Percentiles rank a stretch among this genome's conserved stretches.
Evolutionary conservation across 2,329 filamentous ascomycete genomes (phyloP).

Genomic region (Ascochyta pisi): DNA sequence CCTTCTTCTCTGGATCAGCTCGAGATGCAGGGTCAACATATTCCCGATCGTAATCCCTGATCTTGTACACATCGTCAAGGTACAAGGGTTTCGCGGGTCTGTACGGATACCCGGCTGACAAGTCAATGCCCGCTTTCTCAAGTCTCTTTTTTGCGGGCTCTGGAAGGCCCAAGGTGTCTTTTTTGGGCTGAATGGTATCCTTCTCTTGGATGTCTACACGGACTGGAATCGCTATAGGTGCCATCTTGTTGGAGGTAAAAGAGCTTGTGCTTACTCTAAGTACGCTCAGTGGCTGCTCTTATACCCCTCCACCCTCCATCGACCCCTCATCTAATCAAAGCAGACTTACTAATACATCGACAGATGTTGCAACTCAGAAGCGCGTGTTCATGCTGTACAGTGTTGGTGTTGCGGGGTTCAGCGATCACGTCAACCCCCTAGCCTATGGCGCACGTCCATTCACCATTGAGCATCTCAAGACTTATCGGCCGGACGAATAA

Average conservation of each 20-base stretch:
- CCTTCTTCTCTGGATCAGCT: conserved; percentile 58
- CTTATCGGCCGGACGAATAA: conserved; percentile 29
- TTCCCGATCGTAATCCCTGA: conserved; percentile 58
- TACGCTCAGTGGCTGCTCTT: conserved; percentile 14
- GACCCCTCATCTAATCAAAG: conserved; percentile 12
- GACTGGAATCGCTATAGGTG: conserved; percentile 63
- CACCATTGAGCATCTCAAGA: conserved; percentile 23
- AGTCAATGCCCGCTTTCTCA: conserved; percentile 72
- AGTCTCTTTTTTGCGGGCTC: conserved; percentile 63
- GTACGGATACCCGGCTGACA: conserved; percentile 75
- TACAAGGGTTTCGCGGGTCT: conserved; percentile 71
- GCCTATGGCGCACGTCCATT: conserved; percentile 41
- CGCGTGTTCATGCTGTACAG: conserved; percentile 9
- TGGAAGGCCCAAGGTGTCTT: conserved; percentile 70
- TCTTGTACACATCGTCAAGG: conserved; percentile 72
- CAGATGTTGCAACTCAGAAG: conserved; percentile 13
- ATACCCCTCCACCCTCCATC: conserved; percentile 14
- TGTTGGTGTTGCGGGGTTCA: conserved; percentile 44
- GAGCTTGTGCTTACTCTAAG: conserved; percentile 1
- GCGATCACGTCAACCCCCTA: conserved; percentile 42
- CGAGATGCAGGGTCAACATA: conserved; percentile 53
- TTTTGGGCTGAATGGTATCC: conserved; percentile 67
- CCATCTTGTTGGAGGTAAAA: conserved; percentile 51
- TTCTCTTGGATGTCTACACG: conserved; percentile 59
- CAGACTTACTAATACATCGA: conserved; percentile 24